Evolutionary conservation across 2,329 filamentous ascomycete genomes (phyloP), one percentile per base, ranked within the genome.

Genomic region (Colletotrichum zoysiae): DNA sequence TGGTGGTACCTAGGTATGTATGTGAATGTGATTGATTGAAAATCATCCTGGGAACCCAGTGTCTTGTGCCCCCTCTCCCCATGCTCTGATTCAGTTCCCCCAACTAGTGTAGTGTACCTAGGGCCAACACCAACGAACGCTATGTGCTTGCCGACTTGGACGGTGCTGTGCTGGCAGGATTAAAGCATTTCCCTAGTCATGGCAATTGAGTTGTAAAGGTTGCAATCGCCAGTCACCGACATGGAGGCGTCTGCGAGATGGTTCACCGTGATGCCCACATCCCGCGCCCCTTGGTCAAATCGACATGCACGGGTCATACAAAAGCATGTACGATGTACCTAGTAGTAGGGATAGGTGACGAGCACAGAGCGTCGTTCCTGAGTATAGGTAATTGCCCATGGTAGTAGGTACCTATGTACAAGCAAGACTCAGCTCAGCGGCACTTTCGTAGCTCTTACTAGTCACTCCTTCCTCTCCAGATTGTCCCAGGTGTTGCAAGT

Each of bases 61-160:
- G 46, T 40, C 18, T 4, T 4, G 4, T 4, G 6, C 14, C 20
- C 2, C 26, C 2, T 14, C 16, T 20, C 2, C 20, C 16, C 20
- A 8, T n/a, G 5, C 12, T 16, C 20, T 20, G 3, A 16, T 38
- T 8, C 9, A 14, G 20, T 38, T 30, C 23, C 38, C 56, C 26
- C 38, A 40, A 14, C 38, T 40, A 40, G 30, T 30, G 30, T 30
- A 30, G 3, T 30, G 30, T 38, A n/a, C n/a, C n/a, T n/a, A 30
- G 20, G 44, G 50, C 65, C 23, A 57, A 62, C 51, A 71, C 64
- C 35, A 30, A 30, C 30, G 30, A 30, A 30, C 30, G 30, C 35
- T 30, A 38, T 40, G 38, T 48, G 58, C 65, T 50, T 58, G 42
- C 26, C 58, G 35, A 63, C 42, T 50, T 40, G 51, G 58, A 63